Base-by-base conservation (phyloP, 129 eudicot species). In the Helianthus tuberosus region DNA sequence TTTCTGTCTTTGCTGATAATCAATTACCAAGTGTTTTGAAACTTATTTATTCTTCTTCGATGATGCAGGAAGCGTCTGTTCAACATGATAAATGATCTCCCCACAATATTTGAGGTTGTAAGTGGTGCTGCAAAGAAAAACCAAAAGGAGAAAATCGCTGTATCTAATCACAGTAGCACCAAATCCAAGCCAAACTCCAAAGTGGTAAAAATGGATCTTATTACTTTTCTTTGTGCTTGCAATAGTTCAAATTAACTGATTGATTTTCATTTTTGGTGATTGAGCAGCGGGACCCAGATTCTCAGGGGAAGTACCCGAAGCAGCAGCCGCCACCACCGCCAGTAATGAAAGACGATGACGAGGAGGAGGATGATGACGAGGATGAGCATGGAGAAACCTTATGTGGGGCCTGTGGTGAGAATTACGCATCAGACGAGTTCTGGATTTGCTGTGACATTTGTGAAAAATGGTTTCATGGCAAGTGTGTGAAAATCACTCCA, bases 401-500 rank as follows among this genome's bases (percentile, higher is more conserved):
- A 59, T 59, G 64, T 4, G 64, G 64, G 64, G 64, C 64, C 7
- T 59, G 64, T 59, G 64, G 64, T 59, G 64, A 59, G 64, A 59
- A 59, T 59, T 59, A 59, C 29, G 64, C 64, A 11, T 59, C 64
- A 11, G 64, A 59, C 11, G 64, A 59, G 64, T 59, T 59, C 38
- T 59, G 64, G 64, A 59, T 59, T 59, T 59, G 64, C 64, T 59
- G 64, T 27, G 64, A 59, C 64, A 59, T 59, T 25, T 59, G 64
- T 12, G 64, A 59, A 59, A 59, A 59, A 29, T 59, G 64, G 64
- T 59, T 59, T 27, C 64, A 59, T 59, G 64, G 64, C 4, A 59
- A 59, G 41, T 59, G 64, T 59, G 64, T 59, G 64, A 59, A 59
- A 25, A 59, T 59, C 64, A 59, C 64, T 36, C 64, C 64, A 27